Conservation (phyloP, 495 filamentous ascomycete species). For the Melanomma pulvis-pyrius region DNA sequence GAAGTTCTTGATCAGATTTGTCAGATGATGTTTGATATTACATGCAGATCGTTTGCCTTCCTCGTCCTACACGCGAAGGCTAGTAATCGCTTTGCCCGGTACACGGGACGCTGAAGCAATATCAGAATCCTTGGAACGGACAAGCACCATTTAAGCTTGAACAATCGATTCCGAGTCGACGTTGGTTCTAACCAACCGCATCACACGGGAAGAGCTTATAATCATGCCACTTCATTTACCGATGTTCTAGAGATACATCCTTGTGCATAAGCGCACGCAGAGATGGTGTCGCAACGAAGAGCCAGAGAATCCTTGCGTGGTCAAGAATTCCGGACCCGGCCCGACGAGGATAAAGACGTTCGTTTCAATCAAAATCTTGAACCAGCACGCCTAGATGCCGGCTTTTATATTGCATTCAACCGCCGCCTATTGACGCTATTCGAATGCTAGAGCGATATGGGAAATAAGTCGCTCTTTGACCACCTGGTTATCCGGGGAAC, state of each 20-base stretch:
- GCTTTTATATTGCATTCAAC: constrained; percentile 12
- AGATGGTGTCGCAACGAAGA: constrained; percentile 15
- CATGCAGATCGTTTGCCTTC: neutral
- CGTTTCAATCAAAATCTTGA: constrained; percentile 2
- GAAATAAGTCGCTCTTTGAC: neutral
- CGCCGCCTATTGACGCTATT: neutral
- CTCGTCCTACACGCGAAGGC: neutral
- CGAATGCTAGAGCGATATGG: neutral
- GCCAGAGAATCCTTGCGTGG: constrained; percentile 22
- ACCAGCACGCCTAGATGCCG: neutral
- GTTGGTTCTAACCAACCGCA: neutral
- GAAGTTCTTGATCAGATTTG: neutral
- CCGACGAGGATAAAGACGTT: constrained; percentile 26
- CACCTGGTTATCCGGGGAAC: neutral
- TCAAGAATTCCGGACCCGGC: constrained; percentile 3
- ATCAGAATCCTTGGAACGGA: constrained; percentile 1
- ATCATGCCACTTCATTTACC: constrained; percentile 21
- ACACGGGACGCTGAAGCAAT: constrained; percentile 17
- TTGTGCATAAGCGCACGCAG: constrained; percentile 12
- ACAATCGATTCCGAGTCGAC: neutral
- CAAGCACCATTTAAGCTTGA: neutral
- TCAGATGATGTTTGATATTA: neutral
- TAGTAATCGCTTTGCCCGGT: constrained; percentile 20
- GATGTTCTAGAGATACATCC: constrained; percentile 22
- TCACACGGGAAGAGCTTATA: neutral